Conservation (phyloP, 805 yeast genomes). For the Metschnikowia dekortorum region DNA sequence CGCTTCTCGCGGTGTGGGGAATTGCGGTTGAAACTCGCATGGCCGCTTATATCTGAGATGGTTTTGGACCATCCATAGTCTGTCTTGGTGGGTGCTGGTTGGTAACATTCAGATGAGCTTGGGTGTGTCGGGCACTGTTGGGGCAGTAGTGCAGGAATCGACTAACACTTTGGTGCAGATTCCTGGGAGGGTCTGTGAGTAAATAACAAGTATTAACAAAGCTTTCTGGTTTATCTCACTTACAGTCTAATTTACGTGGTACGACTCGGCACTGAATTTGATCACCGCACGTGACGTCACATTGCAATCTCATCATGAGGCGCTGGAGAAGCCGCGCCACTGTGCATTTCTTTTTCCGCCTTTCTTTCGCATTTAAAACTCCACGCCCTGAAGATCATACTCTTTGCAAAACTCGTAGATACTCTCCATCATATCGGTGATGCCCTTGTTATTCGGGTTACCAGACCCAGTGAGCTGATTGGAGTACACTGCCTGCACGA, state of each 20-base stretch:
- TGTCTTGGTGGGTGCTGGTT: conserved; percentile 14
- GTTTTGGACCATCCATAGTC: conserved; percentile 18
- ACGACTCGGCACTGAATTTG: background rate
- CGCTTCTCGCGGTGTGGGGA: conserved; percentile 9
- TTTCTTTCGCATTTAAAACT: conserved; percentile 14
- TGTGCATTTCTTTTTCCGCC: background rate
- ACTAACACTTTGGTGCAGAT: no score
- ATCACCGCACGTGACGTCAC: conserved; percentile 5
- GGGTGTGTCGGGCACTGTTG: background rate
- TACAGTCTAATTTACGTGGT: background rate
- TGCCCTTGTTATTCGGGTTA: conserved; percentile 42
- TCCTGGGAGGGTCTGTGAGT: no score
- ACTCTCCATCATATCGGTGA: conserved; percentile 52
- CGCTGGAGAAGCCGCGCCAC: background rate
- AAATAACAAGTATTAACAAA: no score
- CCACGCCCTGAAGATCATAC: conserved; percentile 43
- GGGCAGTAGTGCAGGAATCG: no score
- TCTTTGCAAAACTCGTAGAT: conserved; percentile 44
- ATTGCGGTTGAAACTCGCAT: conserved; percentile 15
- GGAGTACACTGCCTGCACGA: conserved; percentile 63
- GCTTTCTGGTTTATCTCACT: background rate
- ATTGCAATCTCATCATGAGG: background rate
- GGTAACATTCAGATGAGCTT: background rate
- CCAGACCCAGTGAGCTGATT: conserved; percentile 20
- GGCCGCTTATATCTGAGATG: conserved; percentile 13